These are phyloP conservation scores for Pichia pseudocactophila DNA, from an alignment of 805 yeast species.

Conservation along the genomic window DNA sequence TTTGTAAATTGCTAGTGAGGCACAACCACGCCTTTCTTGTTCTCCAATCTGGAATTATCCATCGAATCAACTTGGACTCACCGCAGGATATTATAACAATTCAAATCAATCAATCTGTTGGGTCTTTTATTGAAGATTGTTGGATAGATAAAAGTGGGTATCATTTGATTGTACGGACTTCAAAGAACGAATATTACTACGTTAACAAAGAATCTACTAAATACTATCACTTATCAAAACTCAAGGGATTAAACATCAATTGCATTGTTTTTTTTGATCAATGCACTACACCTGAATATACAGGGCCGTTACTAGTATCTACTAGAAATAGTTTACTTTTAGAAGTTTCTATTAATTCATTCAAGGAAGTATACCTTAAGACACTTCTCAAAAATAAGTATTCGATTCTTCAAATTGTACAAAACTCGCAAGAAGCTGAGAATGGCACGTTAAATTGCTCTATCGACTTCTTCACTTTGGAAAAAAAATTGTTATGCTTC, in stretches of 20 bases:
- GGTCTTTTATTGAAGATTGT: conserved; percentile 24
- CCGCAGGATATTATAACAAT: conserved; percentile 49
- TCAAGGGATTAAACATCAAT: conserved; percentile 37
- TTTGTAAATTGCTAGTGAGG: conserved; percentile 44
- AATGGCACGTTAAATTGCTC: conserved; percentile 5
- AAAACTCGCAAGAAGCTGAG: background rate
- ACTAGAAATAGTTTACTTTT: conserved; percentile 39
- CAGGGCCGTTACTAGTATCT: conserved; percentile 43
- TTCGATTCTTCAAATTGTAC: conserved; percentile 9
- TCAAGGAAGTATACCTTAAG: conserved; percentile 34
- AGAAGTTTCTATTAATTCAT: conserved; percentile 38
- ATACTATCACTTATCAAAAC: conserved; percentile 35
- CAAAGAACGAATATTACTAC: conserved; percentile 38
- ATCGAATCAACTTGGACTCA: conserved; percentile 54
- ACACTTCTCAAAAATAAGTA: conserved; percentile 31
- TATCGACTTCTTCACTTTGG: conserved; percentile 10
- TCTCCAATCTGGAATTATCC: conserved; percentile 42
- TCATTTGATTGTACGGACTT: conserved; percentile 43
- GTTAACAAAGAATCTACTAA: conserved; percentile 33
- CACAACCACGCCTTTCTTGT: conserved; percentile 50
- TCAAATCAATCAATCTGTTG: conserved; percentile 22
- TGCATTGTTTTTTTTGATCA: conserved; percentile 31
- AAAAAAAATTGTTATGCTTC: conserved; percentile 13
- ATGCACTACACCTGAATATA: conserved; percentile 21
- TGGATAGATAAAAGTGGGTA: conserved; percentile 45